Evolutionary conservation across 257 asterid genomes (phyloP), one percentile per base, ranked within the genome.

Genomic region (Solanum gracilifrons): DNA sequence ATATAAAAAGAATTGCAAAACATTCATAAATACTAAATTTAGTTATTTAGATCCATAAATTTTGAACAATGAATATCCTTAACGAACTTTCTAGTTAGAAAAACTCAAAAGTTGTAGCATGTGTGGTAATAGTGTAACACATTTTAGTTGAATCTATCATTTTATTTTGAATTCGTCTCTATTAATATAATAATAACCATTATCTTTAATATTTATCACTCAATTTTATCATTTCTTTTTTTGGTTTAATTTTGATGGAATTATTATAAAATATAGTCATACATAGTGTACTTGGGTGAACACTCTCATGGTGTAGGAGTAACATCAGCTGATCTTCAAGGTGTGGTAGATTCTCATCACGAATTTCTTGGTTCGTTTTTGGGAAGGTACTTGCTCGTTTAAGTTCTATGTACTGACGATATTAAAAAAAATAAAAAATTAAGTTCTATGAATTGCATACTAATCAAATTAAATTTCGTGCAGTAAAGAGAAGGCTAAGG

Each of bases 231-330:
- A 43, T 37, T 8, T 37, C 10, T 39, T 39, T 39, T 39, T 39
- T 35, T 31, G 39, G 9, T 8, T 36, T 20, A 82, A 6, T 48
- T 39, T 29, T 31, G 21, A 68, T 43, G 27, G 11, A 6, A 29
- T 21, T 85, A 36, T 13, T 58, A 27, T 31, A 25, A 18, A 66
- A 48, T 91, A 96, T 91, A 96, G 98, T 86, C 96, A 0, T 95
- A 93, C 64, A 74, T 96, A 16, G 98, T 95, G 18, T 94, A 95
- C 89, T 77, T 96, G 95, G 99, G 98, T 90, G 95, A 84, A 32
- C 99, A 96, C 85, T 90, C 95, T 18, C 96, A 94, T 89, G 98
- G 98, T 7, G 83, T 88, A 5, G 89, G 88, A 12, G 88, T 87
- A 32, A 91, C 95, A 2, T 21, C 85, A 1, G 91, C 87, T 36